phyloP scores from a whole-genome alignment of 352 stramenopile species.

The Phytopythium sindhum region DNA sequence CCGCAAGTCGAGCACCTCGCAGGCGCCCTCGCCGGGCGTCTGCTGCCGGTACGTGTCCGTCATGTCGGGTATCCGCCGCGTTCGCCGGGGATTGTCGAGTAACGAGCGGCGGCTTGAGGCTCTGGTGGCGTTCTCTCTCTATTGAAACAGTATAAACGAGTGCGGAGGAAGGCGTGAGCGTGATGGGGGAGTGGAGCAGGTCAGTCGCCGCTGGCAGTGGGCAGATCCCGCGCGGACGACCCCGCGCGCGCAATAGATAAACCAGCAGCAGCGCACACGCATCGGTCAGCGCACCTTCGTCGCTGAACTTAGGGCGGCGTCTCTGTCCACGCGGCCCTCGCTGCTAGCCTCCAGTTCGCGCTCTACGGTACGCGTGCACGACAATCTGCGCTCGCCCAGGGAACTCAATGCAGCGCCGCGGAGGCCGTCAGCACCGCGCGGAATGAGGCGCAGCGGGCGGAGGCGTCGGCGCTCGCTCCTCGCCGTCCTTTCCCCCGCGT shows the following conservation, averaged over 20 bases:
- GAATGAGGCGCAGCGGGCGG: neutral
- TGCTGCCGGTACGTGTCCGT: neutral
- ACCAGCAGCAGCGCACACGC: neutral
- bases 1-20: slow-evolving; percentile 4
- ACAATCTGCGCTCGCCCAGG: too few species aligned
- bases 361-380: too few species aligned
- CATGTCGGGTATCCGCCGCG: neutral
- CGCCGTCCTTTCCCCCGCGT: slow-evolving; percentile 4
- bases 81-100: too few species aligned
- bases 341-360: too few species aligned
- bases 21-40: neutral
- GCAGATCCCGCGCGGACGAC: neutral
- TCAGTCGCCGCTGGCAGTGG: neutral
- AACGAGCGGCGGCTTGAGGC: neutral
- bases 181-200: neutral
- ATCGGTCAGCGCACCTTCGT: neutral
- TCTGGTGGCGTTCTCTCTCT: neutral
- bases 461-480: neutral
- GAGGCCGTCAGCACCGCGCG: neutral
- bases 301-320: neutral
- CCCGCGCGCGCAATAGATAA: neutral
- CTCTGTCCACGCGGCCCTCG: too few species aligned
- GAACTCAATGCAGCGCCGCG: too few species aligned
- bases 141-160: neutral
- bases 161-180: neutral